phyloP scores from a whole-genome alignment of 2,329 filamentous ascomycete genomes.

The Claviceps sp. region DNA sequence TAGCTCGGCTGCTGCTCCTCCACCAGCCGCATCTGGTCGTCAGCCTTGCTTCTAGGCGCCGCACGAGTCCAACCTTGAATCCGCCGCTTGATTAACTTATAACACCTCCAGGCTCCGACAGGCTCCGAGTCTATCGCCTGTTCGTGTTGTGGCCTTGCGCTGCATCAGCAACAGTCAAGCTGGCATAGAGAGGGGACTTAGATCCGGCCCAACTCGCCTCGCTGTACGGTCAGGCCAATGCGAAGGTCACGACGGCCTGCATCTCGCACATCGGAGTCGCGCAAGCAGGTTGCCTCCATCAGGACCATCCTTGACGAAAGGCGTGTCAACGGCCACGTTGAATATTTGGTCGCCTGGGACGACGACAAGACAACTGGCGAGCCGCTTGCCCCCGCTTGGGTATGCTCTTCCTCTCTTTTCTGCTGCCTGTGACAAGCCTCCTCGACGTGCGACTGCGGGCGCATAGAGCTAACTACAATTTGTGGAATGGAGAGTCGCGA shows the following conservation, averaged over 20 bases:
- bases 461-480: slow-evolving; percentile 9
- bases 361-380: slow-evolving; percentile 19
- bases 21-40: neutral
- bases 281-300: slow-evolving; percentile 12
- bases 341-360: slow-evolving; percentile 28
- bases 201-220: neutral
- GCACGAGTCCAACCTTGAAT: slow-evolving; percentile 18
- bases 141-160: neutral
- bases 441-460: neutral
- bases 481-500: slow-evolving; percentile 13
- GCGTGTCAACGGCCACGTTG: slow-evolving; percentile 10
- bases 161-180: neutral
- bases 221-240: slow-evolving; percentile 17
- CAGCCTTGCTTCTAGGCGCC: slow-evolving; percentile 9
- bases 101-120: slow-evolving; percentile 12
- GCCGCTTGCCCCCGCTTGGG: slow-evolving; percentile 21
- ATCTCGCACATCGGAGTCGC: slow-evolving; percentile 10
- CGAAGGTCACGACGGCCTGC: slow-evolving; percentile 15
- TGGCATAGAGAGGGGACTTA: neutral
- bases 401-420: slow-evolving; percentile 8
- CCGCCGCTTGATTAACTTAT: slow-evolving; percentile 14
- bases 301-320: slow-evolving; percentile 23
- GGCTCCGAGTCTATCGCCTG: slow-evolving; percentile 10
- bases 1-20: neutral
- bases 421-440: neutral